Base-by-base conservation (phyloP, 73 alveolate species). In the Paramecium biaurelia region DNA sequence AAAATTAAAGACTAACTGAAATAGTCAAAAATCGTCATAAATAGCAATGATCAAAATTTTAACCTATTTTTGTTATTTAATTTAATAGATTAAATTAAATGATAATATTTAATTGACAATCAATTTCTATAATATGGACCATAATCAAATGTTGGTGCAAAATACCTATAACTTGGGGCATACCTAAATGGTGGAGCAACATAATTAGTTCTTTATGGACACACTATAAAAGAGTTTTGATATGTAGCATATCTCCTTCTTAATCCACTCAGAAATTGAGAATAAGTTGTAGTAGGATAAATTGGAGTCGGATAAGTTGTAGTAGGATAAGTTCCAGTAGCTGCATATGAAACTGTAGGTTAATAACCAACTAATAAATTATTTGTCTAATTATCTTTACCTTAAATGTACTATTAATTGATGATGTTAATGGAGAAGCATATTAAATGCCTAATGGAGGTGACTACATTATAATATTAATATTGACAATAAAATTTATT, bases 191-290 rank as follows among this genome's bases (percentile, higher is more conserved):
- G 12, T 18, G 90, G 90, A 5, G 90, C 90, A 43, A 79, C 90
- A 43, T 79, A 79, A 37, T 57, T 43, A 24, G 70, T 43, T 26
- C 84, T 63, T 11, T 26, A 32, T 6, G 84, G 84, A 14, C 49
- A 41, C 45, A 37, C 45, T 43, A 89, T 58, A 30, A 89, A 43
- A 2, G 94, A 74, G 45, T 70, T 89, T 72, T 89, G 45, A 58
- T 89, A 70, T 9, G 94, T 92, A 41, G 43, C 76, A 32, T 89
- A 89, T 72, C 70, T 92, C 1, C 43, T 57, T 89, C 94, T 89
- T 30, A 85, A 70, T 42, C 76, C 94, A 43, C 94, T 92, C 63
- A 67, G 70, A 34, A 89, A 10, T 5, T 76, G 90, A 18, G 90
- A 23, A 45, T 79, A 79, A 2, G 90, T 30, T 41, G 74, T 24